These are phyloP conservation scores for Takashimella tepidaria DNA, from an alignment of 1,284 basidiomycete species.

Conservation along the genomic window DNA sequence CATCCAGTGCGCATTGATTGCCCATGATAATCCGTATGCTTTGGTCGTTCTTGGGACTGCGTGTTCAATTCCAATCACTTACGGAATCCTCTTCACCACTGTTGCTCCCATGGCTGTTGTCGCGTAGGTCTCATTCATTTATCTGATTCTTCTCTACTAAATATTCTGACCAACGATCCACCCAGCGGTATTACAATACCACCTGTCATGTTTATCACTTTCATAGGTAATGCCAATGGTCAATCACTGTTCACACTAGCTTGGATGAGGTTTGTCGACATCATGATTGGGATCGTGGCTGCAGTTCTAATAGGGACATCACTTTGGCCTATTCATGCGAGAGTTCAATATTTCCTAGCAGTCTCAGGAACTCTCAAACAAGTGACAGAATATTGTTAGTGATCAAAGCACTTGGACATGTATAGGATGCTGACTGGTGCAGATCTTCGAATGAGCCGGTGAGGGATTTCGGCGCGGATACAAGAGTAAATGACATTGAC, in stretches of 20 bases:
- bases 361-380: constrained; percentile 39
- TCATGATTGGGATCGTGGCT: constrained; percentile 44
- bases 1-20: constrained; percentile 42
- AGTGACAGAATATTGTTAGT: constrained; percentile 44
- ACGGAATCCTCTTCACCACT: constrained; percentile 42
- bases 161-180: too few species aligned
- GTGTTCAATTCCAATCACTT: constrained; percentile 44
- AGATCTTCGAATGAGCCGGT: constrained; percentile 43
- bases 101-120: constrained; percentile 46
- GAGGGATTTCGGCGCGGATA: constrained; percentile 2
- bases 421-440: background rate
- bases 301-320: constrained; percentile 42
- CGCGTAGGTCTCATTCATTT: constrained; percentile 27
- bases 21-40: constrained; percentile 46
- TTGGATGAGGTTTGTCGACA: constrained; percentile 42
- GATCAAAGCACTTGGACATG: background rate
- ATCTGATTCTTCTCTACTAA: too few species aligned
- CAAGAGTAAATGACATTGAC: background rate
- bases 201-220: constrained; percentile 48
- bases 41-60: constrained; percentile 46
- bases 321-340: constrained; percentile 46
- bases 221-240: constrained; percentile 29
- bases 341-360: constrained; percentile 45
- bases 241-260: constrained; percentile 30
- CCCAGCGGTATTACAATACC: constrained; percentile 45